These are phyloP conservation scores for Boletus subparvulus DNA, from an alignment of 768 basidiomycete species.

Conservation along the genomic window DNA sequence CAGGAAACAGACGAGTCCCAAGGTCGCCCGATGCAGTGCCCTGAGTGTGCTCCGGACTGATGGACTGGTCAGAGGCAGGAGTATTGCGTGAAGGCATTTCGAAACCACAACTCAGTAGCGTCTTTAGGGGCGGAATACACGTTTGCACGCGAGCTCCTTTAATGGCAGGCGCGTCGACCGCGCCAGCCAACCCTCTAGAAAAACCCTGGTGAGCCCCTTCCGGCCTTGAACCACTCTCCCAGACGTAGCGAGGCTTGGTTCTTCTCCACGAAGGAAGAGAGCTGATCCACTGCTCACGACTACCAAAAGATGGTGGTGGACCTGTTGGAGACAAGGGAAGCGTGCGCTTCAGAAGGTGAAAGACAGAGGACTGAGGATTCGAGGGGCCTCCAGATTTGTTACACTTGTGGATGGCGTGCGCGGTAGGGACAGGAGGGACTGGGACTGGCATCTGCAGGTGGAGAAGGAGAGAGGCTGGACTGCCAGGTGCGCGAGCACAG, in stretches of 20 bases:
- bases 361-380: conserved; percentile 41
- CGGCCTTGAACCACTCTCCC: conserved; percentile 51
- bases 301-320: conserved; percentile 62
- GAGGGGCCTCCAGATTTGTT: conserved; percentile 41
- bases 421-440: conserved; percentile 59
- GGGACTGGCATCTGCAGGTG: conserved; percentile 84
- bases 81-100: conserved; percentile 13
- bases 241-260: conserved; percentile 63
- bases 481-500: conserved; percentile 46
- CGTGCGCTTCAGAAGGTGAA: conserved; percentile 55
- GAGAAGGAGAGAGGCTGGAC: conserved; percentile 39
- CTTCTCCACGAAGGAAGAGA: conserved; percentile 72
- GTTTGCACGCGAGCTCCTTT: conserved; percentile 84
- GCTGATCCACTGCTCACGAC: conserved; percentile 71
- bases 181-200: conserved; percentile 69
- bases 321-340: conserved; percentile 60
- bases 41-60: background rate
- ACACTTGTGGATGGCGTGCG: conserved; percentile 68
- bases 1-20: background rate
- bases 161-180: conserved; percentile 78
- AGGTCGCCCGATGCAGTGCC: background rate
- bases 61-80: conserved; percentile 34
- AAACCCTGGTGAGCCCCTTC: conserved; percentile 53
- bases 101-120: conserved; percentile 6
- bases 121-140: conserved; percentile 74